Evolutionary conservation across 2,329 filamentous ascomycete genomes (phyloP).

Genomic region (Lizonia empirigonia): DNA sequence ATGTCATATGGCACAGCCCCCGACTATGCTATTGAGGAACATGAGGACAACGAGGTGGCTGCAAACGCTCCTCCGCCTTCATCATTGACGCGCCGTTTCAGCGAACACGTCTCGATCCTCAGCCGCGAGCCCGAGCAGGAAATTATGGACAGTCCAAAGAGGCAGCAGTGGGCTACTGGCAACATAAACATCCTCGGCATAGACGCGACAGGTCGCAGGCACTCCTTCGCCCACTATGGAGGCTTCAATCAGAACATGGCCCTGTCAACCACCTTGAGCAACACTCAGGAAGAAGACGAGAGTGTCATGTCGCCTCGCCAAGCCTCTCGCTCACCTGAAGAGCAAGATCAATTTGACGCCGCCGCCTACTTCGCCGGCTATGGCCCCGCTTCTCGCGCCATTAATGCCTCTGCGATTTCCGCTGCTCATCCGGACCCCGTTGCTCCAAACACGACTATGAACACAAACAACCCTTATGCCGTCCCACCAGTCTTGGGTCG

Average conservation of each 20-base stretch:
- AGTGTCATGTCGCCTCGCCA: constrained; percentile 31
- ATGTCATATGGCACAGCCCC: constrained; percentile 63
- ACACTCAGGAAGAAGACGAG: constrained; percentile 43
- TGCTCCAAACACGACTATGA: constrained; percentile 28
- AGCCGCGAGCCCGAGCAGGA: constrained; percentile 33
- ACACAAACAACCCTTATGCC: constrained; percentile 41
- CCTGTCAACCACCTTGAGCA: constrained; percentile 31
- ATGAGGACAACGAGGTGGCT: constrained; percentile 66
- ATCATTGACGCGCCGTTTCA: constrained; percentile 44
- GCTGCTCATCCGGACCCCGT: constrained; percentile 45
- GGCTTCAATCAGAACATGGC: constrained; percentile 35
- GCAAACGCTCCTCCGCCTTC: constrained; percentile 47
- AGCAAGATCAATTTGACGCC: constrained; percentile 60
- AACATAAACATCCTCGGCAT: constrained; percentile 30
- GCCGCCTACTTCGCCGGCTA: constrained; percentile 47
- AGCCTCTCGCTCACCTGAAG: constrained; percentile 54
- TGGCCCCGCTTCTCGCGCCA: constrained; percentile 43
- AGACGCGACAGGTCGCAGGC: constrained; percentile 69
- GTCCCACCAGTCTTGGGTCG: constrained; percentile 40
- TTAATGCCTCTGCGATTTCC: constrained; percentile 45
- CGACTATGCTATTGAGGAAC: constrained; percentile 74
- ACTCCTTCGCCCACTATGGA: constrained; percentile 68
- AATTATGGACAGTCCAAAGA: constrained; percentile 30
- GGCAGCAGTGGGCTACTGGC: constrained; percentile 37
- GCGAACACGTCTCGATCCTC: constrained; percentile 38